Percentiles rank a stretch among this genome's conserved stretches.
These are phyloP conservation scores for Metschnikowia vanudenii DNA, from an alignment of 805 yeast genomes.

Conservation along the genomic window DNA sequence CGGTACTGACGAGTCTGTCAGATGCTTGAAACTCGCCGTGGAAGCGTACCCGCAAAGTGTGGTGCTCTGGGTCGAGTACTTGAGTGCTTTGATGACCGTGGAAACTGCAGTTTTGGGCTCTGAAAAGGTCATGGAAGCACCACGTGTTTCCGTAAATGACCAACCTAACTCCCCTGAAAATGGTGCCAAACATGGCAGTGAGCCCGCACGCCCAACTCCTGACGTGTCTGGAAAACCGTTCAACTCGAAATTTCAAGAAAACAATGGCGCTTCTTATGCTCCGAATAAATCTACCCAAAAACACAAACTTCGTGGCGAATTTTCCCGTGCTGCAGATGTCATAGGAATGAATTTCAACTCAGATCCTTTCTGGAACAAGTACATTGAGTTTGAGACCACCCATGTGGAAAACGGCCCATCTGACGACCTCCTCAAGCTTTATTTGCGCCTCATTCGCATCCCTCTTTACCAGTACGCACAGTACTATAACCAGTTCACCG, in stretches of 20 bases:
- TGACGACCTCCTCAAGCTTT: slow-evolving; percentile 36
- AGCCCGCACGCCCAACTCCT: too few relatives aligned
- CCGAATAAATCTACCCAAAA: not conserved
- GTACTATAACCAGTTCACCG: slow-evolving; percentile 55
- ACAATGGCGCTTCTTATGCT: not conserved
- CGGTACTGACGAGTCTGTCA: slow-evolving; percentile 53
- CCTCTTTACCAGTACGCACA: slow-evolving; percentile 88
- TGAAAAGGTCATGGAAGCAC: slow-evolving; percentile 22
- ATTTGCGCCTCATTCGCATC: slow-evolving; percentile 47
- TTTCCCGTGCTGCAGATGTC: slow-evolving; percentile 45
- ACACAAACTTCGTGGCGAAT: slow-evolving; percentile 37
- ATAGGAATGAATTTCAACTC: slow-evolving; percentile 75
- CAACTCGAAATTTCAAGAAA: slow-evolving; percentile 2
- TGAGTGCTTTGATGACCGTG: slow-evolving; percentile 43
- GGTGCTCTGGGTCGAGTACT: slow-evolving; percentile 69
- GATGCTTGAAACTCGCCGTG: slow-evolving; percentile 37
- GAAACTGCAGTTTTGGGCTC: slow-evolving; percentile 19
- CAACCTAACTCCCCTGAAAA: too few relatives aligned
- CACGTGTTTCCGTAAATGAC: not conserved
- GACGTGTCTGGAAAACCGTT: not conserved
- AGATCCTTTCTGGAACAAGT: slow-evolving; percentile 81
- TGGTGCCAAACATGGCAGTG: too few relatives aligned
- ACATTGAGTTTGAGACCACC: slow-evolving; percentile 48
- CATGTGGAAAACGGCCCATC: slow-evolving; percentile 13
- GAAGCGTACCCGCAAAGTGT: slow-evolving; percentile 54